Percentiles rank a stretch among this genome's conserved stretches.
phyloP scores from a whole-genome alignment of 2,329 filamentous ascomycete species.

The Daldinia eschscholtzii region DNA sequence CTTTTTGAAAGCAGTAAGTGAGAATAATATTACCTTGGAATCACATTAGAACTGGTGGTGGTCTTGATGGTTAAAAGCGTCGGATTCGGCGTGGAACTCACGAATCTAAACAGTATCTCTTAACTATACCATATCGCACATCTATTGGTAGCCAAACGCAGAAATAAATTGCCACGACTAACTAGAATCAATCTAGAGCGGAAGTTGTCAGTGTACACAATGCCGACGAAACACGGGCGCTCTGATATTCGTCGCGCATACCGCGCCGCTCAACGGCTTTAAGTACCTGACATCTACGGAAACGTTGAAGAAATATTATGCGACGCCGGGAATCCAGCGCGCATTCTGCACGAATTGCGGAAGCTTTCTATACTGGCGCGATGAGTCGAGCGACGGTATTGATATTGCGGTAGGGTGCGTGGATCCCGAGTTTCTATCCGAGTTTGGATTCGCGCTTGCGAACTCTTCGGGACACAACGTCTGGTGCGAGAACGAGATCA shows the following conservation, averaged over 20 bases:
- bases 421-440: slow-evolving; percentile 59
- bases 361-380: slow-evolving; percentile 62
- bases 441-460: slow-evolving; percentile 58
- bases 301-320: slow-evolving; percentile 57
- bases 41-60: no score
- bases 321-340: slow-evolving; percentile 57
- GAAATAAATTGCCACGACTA: no score
- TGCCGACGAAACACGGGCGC: slow-evolving; percentile 65
- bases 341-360: slow-evolving; percentile 65
- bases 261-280: slow-evolving; percentile 54
- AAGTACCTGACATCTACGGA: slow-evolving; percentile 52
- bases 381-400: slow-evolving; percentile 49
- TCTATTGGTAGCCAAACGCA: no score
- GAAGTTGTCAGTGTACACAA: slow-evolving; percentile 68
- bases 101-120: no score
- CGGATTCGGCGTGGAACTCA: no score
- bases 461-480: slow-evolving; percentile 55
- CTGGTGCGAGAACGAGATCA: slow-evolving; percentile 61
- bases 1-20: slow-evolving; percentile 52
- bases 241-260: slow-evolving; percentile 60
- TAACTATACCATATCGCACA: no score
- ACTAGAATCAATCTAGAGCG: slow-evolving; percentile 47
- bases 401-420: slow-evolving; percentile 60
- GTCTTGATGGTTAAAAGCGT: background rate
- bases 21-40: background rate